Percentiles rank a stretch among this genome's conserved stretches.
These are phyloP conservation scores for Furcasterigmium sp. DNA, from an alignment of 2,329 filamentous ascomycete genomes.

Conservation along the genomic window DNA sequence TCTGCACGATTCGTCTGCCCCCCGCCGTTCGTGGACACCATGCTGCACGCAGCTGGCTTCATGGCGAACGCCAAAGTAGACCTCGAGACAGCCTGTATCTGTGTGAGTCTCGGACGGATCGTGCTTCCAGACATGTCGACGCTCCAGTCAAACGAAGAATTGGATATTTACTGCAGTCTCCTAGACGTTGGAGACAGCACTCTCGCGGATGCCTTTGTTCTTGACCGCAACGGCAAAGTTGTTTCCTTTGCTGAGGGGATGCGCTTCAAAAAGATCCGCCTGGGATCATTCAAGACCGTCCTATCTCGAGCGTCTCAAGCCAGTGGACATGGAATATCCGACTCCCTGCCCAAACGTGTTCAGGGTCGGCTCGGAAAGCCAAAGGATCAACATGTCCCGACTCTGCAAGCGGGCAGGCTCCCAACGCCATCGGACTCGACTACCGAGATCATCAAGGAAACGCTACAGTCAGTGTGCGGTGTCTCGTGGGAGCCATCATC, in stretches of 20 bases:
- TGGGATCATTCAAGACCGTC: slow-evolving; percentile 10
- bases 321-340: not conserved
- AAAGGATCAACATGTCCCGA: not conserved
- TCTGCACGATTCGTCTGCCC: slow-evolving; percentile 14
- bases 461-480: slow-evolving; percentile 48
- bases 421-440: not conserved
- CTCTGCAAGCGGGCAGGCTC: not conserved
- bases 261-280: slow-evolving; percentile 21
- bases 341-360: too few species aligned
- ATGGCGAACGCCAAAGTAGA: slow-evolving; percentile 20
- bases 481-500: slow-evolving; percentile 37
- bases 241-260: slow-evolving; percentile 17
- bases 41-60: slow-evolving; percentile 24
- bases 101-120: slow-evolving; percentile 15
- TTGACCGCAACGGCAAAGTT: slow-evolving; percentile 14
- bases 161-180: slow-evolving; percentile 19
- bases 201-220: slow-evolving; percentile 19
- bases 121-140: slow-evolving; percentile 14
- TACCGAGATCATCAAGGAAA: slow-evolving; percentile 12
- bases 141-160: slow-evolving; percentile 8
- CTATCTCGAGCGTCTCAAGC: not conserved
- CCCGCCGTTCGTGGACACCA: slow-evolving; percentile 21
- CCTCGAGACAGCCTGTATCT: slow-evolving; percentile 21
- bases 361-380: not conserved
- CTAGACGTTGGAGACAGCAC: slow-evolving; percentile 17